A percentile compares a stretch with the other conserved stretches of the same genome.
These are phyloP conservation scores for Diaporthe helianthi DNA, from an alignment of 2,329 filamentous ascomycete species.

Conservation along the genomic window DNA sequence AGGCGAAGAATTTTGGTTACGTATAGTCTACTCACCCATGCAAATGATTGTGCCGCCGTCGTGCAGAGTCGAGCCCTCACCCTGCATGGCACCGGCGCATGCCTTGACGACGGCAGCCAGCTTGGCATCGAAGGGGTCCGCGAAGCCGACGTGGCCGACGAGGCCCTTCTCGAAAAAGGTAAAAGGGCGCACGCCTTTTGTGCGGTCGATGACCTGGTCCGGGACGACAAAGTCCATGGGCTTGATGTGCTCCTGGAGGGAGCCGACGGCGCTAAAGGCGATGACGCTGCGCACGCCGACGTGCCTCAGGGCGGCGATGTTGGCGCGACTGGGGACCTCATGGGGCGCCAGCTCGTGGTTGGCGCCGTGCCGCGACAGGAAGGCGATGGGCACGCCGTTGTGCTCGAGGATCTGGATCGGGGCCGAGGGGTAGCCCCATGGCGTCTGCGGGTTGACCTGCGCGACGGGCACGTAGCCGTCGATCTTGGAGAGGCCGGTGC, in stretches of 20 bases:
- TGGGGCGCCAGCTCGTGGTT: constrained; percentile 92
- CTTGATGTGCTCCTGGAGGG: constrained; percentile 88
- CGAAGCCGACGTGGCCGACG: constrained; percentile 94
- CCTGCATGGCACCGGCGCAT: constrained; percentile 78
- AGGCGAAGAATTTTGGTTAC: too few species aligned
- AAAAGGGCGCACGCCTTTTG: constrained; percentile 91
- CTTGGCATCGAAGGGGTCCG: constrained; percentile 87
- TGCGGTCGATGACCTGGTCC: constrained; percentile 96
- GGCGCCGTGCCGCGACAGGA: constrained; percentile 89
- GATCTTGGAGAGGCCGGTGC: constrained; percentile 89
- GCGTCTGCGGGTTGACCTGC: constrained; percentile 76
- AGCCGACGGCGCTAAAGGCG: constrained; percentile 94
- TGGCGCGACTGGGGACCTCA: constrained; percentile 93
- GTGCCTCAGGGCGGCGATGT: constrained; percentile 94
- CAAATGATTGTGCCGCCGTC: constrained; percentile 85
- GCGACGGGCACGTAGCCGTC: constrained; percentile 87
- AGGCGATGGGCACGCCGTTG: constrained; percentile 82
- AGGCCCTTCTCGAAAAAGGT: constrained; percentile 95
- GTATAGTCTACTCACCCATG: constrained; percentile 83
- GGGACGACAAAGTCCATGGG: constrained; percentile 97
- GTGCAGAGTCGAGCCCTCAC: constrained; percentile 85
- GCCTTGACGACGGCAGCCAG: constrained; percentile 78
- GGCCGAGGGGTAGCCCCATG: constrained; percentile 82
- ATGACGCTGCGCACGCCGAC: constrained; percentile 91
- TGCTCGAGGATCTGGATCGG: constrained; percentile 89